Base-by-base conservation (phyloP, 148 eudicot species). In the Persicaria tinctoria region DNA sequence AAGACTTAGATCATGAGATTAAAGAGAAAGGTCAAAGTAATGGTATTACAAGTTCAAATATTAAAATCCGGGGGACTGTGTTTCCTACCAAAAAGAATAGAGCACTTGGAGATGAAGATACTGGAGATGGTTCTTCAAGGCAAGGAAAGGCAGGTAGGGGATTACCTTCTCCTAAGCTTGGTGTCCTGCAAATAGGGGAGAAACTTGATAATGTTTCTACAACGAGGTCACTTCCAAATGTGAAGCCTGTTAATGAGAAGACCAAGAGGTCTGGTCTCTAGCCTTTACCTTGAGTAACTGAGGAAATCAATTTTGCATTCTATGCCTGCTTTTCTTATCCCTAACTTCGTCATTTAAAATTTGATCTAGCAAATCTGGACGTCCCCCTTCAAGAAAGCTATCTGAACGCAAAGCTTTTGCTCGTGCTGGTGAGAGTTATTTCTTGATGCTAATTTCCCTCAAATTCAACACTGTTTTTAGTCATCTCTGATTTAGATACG, bases 311-410 rank as follows among this genome's bases (percentile, higher is more conserved):
- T 55, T 64, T 18, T 2, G 70, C 48, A 68, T 27, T 75, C 16
- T 70, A 47, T 57, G n/a, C 5, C 23, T 48, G 32, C 59, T 9
- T 51, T 64, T 70, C 48, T 57, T 5, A 74, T 70, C 38, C 13
- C 18, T 78, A 27, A 66, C 49, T 10, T 45, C 32, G 53, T 69
- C 51, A 11, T 73, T 20, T 56, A 17, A 46, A 49, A 47, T 53
- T 32, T 82, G 81, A 45, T 77, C 6, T 79, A 86, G 89, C 80
- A 83, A 82, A 82, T 49, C 86, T 16, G 85, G 86, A 41, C 83
- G 89, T 10, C 85, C 86, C 20, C 85, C 86, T 64, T 83, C 82
- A 4, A 78, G 70, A 78, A 86, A 86, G 78, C 74, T 83, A 59
- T 79, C 80, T 76, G 86, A 80, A 59, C 84, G 85, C 64, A 83